Percentiles rank a stretch among this genome's conserved stretches.
Evolutionary conservation across 2,329 filamentous ascomycete species (phyloP).

Genomic region (Penicillium sp.): DNA sequence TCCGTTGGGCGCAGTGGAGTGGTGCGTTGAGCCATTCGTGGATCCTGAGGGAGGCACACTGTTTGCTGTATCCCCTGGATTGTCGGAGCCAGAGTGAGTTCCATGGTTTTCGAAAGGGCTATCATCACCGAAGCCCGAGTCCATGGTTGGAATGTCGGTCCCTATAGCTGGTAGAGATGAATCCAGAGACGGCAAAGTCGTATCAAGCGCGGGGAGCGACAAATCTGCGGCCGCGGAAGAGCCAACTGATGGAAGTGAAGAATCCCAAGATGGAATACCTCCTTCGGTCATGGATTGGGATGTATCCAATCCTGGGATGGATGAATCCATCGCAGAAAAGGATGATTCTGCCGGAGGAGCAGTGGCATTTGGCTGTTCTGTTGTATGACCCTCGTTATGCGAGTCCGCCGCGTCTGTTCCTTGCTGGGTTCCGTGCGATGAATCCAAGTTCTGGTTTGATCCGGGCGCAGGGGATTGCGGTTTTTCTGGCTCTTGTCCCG

Average conservation of each 20-base stretch:
- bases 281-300: slow-evolving; percentile 26
- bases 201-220: slow-evolving; percentile 25
- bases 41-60: slow-evolving; percentile 21
- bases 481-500: slow-evolving; percentile 4
- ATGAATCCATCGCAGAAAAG: slow-evolving; percentile 23
- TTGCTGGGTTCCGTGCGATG: slow-evolving; percentile 4
- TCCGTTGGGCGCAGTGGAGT: slow-evolving; percentile 44
- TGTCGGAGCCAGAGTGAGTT: slow-evolving; percentile 8
- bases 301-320: slow-evolving; percentile 18
- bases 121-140: slow-evolving; percentile 20
- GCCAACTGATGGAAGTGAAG: slow-evolving; percentile 18
- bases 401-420: slow-evolving; percentile 2
- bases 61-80: slow-evolving; percentile 15
- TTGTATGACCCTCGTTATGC: neutral
- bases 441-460: slow-evolving; percentile 4
- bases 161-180: slow-evolving; percentile 28
- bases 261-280: slow-evolving; percentile 22
- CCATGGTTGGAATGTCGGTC: slow-evolving; percentile 30
- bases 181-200: slow-evolving; percentile 23
- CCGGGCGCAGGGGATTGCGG: slow-evolving; percentile 9
- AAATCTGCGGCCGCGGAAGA: slow-evolving; percentile 18
- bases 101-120: slow-evolving; percentile 17
- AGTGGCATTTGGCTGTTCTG: slow-evolving; percentile 8
- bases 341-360: slow-evolving; percentile 18
- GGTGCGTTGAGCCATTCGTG: slow-evolving; percentile 39